Percentiles rank a stretch among this genome's conserved stretches.
Conservation (phyloP, 2,329 filamentous ascomycete genomes). For the Penicillium frequentans region DNA sequence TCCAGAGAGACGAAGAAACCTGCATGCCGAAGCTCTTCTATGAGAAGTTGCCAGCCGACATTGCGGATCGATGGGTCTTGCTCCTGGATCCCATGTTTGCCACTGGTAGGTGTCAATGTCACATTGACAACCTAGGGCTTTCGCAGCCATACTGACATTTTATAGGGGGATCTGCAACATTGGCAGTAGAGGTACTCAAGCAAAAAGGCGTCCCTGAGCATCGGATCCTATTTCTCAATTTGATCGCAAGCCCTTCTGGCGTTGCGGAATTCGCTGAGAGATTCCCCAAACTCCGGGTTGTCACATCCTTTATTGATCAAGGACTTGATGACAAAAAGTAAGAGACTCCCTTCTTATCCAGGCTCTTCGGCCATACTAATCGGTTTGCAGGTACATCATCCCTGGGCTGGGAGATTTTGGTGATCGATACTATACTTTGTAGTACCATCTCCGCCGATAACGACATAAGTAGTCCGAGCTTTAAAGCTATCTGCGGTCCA, state of each 20-base stretch:
- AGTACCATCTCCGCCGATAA: slow-evolving; percentile 22
- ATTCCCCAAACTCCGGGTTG: slow-evolving; percentile 85
- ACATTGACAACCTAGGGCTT: background rate
- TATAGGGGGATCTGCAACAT: slow-evolving; percentile 86
- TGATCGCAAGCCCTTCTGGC: slow-evolving; percentile 95
- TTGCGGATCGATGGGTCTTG: slow-evolving; percentile 87
- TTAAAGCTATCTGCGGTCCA: background rate
- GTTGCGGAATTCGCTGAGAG: slow-evolving; percentile 84
- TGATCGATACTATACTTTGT: slow-evolving; percentile 93
- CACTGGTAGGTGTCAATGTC: slow-evolving; percentile 63
- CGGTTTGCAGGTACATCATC: slow-evolving; percentile 75
- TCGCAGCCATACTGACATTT: slow-evolving; percentile 8
- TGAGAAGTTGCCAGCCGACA: slow-evolving; percentile 94
- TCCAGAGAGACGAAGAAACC: slow-evolving; percentile 96
- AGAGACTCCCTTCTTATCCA: slow-evolving; percentile 32
- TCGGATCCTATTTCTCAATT: slow-evolving; percentile 90
- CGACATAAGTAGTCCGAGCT: background rate
- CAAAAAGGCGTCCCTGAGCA: slow-evolving; percentile 90
- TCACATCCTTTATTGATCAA: slow-evolving; percentile 94
- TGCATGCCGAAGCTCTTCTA: slow-evolving; percentile 91
- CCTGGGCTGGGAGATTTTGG: slow-evolving; percentile 94
- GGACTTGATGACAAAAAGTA: slow-evolving; percentile 98
- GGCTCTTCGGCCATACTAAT: slow-evolving; percentile 11
- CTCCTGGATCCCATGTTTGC: slow-evolving; percentile 99
- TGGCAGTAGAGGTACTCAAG: slow-evolving; percentile 93